phyloP scores from a whole-genome alignment of 83 land plant genomes.

The Thuja plicata region DNA sequence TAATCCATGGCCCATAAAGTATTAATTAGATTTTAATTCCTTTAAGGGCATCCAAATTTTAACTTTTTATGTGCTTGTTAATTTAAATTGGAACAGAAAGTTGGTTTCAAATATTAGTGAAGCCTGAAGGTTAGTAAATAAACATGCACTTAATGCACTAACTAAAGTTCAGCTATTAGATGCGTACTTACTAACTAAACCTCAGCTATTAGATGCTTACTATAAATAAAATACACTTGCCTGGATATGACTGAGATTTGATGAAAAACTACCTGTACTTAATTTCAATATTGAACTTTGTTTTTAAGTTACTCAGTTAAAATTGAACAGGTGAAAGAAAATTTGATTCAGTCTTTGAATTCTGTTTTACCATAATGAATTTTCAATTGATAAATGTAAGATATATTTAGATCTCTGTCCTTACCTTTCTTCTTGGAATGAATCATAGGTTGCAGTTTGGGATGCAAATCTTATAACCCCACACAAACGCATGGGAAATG shows the following conservation, averaged over 20 bases:
- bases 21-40: background rate
- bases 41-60: background rate
- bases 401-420: background rate
- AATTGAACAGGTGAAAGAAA: background rate
- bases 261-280: background rate
- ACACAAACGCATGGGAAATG: slow-evolving; percentile 91
- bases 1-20: background rate
- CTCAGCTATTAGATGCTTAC: background rate
- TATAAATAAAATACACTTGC: background rate
- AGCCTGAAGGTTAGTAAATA: background rate
- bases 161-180: background rate
- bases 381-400: background rate
- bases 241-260: background rate
- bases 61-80: background rate
- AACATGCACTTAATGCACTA: background rate
- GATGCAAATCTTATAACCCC: slow-evolving; percentile 94
- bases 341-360: background rate
- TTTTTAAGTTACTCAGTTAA: too few relatives aligned
- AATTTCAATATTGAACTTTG: background rate
- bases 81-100: background rate
- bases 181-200: background rate
- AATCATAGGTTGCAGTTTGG: slow-evolving; percentile 86
- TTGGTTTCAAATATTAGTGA: background rate
- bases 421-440: slow-evolving; percentile 8
- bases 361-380: background rate